Evolutionary conservation across 2,329 filamentous ascomycete genomes (phyloP).

Genomic region (Cladosporium austrohemisphaericum): DNA sequence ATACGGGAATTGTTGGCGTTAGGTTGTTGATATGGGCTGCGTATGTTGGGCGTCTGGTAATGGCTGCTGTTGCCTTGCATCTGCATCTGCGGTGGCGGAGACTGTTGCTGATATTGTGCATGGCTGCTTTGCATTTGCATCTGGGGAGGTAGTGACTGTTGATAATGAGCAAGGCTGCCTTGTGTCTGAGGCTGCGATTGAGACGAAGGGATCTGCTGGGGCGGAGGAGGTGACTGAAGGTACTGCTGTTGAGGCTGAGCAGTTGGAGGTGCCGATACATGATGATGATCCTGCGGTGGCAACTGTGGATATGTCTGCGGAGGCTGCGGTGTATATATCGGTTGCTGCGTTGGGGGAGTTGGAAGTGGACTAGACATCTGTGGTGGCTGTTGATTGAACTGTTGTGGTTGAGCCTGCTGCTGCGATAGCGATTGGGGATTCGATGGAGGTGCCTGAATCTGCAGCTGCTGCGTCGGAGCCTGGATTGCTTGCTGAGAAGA

Average conservation of each 20-base stretch:
- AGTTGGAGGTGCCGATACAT: no score
- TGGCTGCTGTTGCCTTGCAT: not conserved
- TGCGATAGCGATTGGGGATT: not conserved
- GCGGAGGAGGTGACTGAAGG: not conserved
- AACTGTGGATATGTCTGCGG: not conserved
- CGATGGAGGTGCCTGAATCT: not conserved
- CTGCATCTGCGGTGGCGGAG: not conserved
- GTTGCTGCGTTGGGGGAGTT: not conserved
- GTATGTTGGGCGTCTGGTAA: not conserved
- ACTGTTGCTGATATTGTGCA: not conserved
- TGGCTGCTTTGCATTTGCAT: not conserved
- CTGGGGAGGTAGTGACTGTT: no score
- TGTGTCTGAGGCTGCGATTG: not conserved
- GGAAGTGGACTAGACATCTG: not conserved
- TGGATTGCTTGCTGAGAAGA: not conserved
- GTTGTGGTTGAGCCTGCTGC: not conserved
- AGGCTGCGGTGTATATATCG: not conserved
- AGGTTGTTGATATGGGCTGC: not conserved
- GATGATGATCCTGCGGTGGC: not conserved
- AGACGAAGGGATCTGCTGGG: not conserved
- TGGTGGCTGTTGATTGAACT: not conserved
- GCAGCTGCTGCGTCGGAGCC: not conserved
- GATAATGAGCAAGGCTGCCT: not conserved
- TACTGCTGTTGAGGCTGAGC: not conserved
- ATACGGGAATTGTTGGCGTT: not conserved